A percentile compares a stretch with the other conserved stretches of the same genome.
Conservation (phyloP, 495 filamentous ascomycete genomes). For the Bacidia gigantensis region DNA sequence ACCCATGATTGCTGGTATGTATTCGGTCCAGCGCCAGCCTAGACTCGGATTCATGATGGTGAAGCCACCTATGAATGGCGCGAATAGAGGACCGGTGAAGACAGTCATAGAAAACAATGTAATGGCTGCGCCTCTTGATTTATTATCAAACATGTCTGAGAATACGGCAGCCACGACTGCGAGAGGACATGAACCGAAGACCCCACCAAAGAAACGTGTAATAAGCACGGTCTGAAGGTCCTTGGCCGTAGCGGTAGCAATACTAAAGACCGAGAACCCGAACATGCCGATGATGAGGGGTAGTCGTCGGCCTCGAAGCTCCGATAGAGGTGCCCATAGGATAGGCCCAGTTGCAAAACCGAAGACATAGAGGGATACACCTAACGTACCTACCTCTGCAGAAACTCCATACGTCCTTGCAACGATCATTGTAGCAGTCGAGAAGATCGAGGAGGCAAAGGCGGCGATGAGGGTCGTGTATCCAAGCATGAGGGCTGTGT, state of each 20-base stretch:
- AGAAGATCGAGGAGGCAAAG: constrained; percentile 48
- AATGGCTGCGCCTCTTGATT: constrained; percentile 58
- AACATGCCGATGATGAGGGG: constrained; percentile 63
- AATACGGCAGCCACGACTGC: constrained; percentile 80
- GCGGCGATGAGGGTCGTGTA: constrained; percentile 64
- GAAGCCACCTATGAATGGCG: constrained; percentile 77
- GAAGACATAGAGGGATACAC: constrained; percentile 44
- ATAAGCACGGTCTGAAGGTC: constrained; percentile 74
- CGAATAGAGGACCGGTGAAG: constrained; percentile 68
- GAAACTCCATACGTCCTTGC: constrained; percentile 38
- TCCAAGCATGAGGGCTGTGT: constrained; percentile 58
- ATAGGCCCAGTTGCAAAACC: constrained; percentile 49
- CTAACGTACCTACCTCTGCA: constrained; percentile 40
- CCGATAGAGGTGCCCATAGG: constrained; percentile 53
- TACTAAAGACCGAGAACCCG: constrained; percentile 63
- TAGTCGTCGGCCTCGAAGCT: constrained; percentile 43
- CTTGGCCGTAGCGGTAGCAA: constrained; percentile 58
- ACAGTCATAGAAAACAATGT: constrained; percentile 75
- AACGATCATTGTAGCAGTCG: constrained; percentile 35
- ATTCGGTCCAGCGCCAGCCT: constrained; percentile 84
- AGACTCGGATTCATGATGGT: constrained; percentile 50
- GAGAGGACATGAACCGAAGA: constrained; percentile 60
- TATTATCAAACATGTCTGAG: constrained; percentile 66
- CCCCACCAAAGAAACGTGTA: constrained; percentile 70
- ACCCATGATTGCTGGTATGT: constrained; percentile 60